Evolutionary conservation across 805 yeast genomes (phyloP), one percentile per base, ranked within the genome.

Genomic region (Nematodospora valgi): DNA sequence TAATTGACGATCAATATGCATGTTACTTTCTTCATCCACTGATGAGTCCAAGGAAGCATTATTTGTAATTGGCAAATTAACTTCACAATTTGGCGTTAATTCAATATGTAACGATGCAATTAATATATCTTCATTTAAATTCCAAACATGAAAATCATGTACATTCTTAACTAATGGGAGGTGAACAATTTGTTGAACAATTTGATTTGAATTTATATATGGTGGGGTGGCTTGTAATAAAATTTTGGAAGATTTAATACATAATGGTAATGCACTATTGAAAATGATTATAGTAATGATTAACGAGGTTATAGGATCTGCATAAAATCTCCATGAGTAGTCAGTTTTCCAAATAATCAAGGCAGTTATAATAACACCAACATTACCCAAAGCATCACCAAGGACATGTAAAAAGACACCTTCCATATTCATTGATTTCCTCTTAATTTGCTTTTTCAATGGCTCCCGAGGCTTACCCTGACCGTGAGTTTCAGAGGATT

Each of bases 101-200:
- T 87, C 86, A 26, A 88, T 83, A 57, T 91, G 98, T 41, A 93
- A 70, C 1, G 96, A 82, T 1, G 97, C 96, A 54, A 91, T 86
- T 46, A 80, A 72, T 37, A 85, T 74, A 41, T 80, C 82, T 62
- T 91, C 98, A 32, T 89, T 86, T 47, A 91, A 72, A 56, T 88
- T 91, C 98, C 98, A 91, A 39, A 91, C 81, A 59, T 91, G 98
- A 70, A 91, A 81, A 61, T 91, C 98, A 58, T 91, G 98, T 21
- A 93, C 81, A 2, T 94, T 84, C 38, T 76, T 71, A 34, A 91
- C 91, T 17, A 89, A 85, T 1, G 78, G 74, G 13, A 93, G 68
- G 12, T 74, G 62, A 23, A 78, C 59, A 29, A 91, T 82, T 41
- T 85, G 86, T 32, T 70, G 65, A 39, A 80, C 76, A 28, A 93